Base-by-base conservation (phyloP, 1,139 yeast genomes). In the Blastobotrys arbuscula region DNA sequence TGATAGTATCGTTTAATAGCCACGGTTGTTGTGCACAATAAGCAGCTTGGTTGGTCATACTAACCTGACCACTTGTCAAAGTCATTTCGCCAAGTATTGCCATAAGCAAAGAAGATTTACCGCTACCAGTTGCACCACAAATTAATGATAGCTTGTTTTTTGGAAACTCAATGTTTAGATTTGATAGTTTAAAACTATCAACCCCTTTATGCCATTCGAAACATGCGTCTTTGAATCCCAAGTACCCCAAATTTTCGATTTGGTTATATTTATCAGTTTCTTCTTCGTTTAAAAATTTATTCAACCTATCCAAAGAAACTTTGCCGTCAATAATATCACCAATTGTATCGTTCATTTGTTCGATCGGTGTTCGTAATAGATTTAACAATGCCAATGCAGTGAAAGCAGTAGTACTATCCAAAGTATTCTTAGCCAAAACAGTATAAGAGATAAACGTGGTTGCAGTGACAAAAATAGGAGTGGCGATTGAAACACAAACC, bases 21-120 rank as follows among this genome's bases (percentile, higher is more conserved):
- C 97, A 92, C 9, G 97, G 94, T 53, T 89, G 82, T 70, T 92
- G 98, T 5, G 97, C 80, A 67, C 97, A 90, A 66, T 88, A 92
- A 1, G 97, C 97, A 47, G 88, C 92, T 1, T 96, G 85, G 52
- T 89, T 80, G 52, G 90, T 77, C 68, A 90, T 97, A 61, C 96
- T 42, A 75, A 1, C 68, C 65, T 9, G 74, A 61, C 98, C 98
- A 1, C 69, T 66, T 9, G 72, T 58, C 47, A 83, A 69, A 52
- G 84, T 83, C 97, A 92, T 92, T 71, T 92, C 98, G 63, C 98
- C 98, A 40, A 92, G 74, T 48, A 92, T 72, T 3, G 96, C 98
- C 74, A 90, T 75, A 52, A 92, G 73, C 55, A 92, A 69, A 0
- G 97, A 90, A 2, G 96, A 85, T 67, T 92, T 92, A 68, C 98